Conservation (phyloP, 306 rosid species). For the Spatholobus suberectus region DNA sequence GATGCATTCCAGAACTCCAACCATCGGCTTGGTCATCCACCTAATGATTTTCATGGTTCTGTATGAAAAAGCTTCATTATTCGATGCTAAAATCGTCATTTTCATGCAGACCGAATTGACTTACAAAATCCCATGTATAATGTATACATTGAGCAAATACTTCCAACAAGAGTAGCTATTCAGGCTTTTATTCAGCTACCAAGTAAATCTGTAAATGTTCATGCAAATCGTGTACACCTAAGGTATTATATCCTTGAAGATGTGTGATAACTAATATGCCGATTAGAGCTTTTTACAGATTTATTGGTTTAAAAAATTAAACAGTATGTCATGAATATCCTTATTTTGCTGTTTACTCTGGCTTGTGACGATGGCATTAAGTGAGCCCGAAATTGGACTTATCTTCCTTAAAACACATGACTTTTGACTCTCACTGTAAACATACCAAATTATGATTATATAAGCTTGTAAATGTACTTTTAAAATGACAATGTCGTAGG, state of each 20-base stretch:
- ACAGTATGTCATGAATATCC: neutral
- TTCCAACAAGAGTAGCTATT: constrained; percentile 19
- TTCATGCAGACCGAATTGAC: constrained; percentile 1
- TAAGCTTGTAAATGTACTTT: no score
- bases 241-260: constrained; percentile 12
- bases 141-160: constrained; percentile 35
- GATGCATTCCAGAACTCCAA: constrained; percentile 33
- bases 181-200: constrained; percentile 3
- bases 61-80: constrained; percentile 31
- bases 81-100: constrained; percentile 1
- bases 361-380: neutral
- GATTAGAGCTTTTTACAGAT: neutral
- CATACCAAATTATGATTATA: no score
- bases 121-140: constrained; percentile 26
- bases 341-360: neutral
- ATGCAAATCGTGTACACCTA: constrained; percentile 7
- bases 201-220: constrained; percentile 17
- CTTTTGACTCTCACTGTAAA: no score
- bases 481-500: no score
- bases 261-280: neutral
- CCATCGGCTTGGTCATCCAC: constrained; percentile 32
- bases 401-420: no score
- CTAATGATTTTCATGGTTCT: constrained; percentile 22
- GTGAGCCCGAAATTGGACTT: neutral
- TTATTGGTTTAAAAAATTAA: neutral